Percentiles rank a stretch among this genome's conserved stretches.
Evolutionary conservation across 2,329 filamentous ascomycete species (phyloP).

Genomic region (Curvularia lunata): DNA sequence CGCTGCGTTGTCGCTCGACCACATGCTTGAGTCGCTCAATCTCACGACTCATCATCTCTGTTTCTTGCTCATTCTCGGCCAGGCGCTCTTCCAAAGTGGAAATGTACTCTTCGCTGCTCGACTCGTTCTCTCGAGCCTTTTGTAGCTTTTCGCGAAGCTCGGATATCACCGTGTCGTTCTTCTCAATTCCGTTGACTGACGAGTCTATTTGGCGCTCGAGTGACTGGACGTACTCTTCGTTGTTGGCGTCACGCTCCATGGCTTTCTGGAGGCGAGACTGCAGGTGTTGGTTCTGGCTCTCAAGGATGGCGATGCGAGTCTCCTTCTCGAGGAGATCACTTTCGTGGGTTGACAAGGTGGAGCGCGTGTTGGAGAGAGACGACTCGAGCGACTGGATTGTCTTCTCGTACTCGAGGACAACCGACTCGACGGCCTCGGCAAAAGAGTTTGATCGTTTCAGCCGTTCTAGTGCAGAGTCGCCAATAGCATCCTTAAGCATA

Average conservation of each 20-base stretch:
- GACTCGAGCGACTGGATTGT: conserved; percentile 94
- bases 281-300: conserved; percentile 89
- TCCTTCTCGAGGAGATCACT: conserved; percentile 89
- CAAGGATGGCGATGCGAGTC: conserved; percentile 88
- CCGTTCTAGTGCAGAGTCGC: conserved; percentile 82
- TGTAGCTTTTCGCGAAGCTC: conserved; percentile 92
- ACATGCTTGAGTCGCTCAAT: conserved; percentile 94
- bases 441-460: conserved; percentile 95
- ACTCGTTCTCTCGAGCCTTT: conserved; percentile 86
- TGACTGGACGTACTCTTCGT: conserved; percentile 90
- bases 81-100: conserved; percentile 94
- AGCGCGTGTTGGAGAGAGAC: conserved; percentile 85
- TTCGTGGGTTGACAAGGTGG: conserved; percentile 82
- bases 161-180: conserved; percentile 81
- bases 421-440: conserved; percentile 92
- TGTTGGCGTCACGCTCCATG: conserved; percentile 87
- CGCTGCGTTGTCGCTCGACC: conserved; percentile 89
- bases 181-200: conserved; percentile 89
- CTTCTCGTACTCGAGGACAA: conserved; percentile 97
- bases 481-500: conserved; percentile 66
- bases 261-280: conserved; percentile 91
- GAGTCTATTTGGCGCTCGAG: conserved; percentile 89
- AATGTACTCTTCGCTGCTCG: conserved; percentile 93
- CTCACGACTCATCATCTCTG: conserved; percentile 95
- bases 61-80: conserved; percentile 93